These are phyloP conservation scores for Edaphochlamys debaryana DNA, from an alignment of 139 green algal species.

Conservation along the genomic window DNA sequence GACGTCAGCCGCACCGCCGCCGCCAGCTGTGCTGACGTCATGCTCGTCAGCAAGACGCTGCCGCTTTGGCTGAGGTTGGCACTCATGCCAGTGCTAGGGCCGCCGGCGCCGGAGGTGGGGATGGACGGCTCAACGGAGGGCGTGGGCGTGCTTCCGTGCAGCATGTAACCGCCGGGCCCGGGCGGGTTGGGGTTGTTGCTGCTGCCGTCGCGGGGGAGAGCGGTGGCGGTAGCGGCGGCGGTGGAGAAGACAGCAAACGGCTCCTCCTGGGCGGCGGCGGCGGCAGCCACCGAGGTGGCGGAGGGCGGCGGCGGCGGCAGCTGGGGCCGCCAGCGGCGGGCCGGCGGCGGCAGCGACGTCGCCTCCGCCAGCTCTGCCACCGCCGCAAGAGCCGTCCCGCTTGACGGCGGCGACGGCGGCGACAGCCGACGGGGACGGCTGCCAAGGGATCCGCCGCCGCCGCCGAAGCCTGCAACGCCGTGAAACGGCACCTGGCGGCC, in stretches of 20 bases:
- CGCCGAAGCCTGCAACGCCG: too few relatives aligned
- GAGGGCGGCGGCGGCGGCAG: neutral
- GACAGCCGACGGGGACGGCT: too few relatives aligned
- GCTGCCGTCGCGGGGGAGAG: neutral
- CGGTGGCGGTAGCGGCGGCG: neutral
- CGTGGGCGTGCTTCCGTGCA: neutral
- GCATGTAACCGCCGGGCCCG: neutral
- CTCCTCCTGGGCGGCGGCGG: too few relatives aligned
- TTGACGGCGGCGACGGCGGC: too few relatives aligned
- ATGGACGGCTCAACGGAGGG: neutral
- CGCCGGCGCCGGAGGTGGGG: neutral
- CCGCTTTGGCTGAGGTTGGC: neutral
- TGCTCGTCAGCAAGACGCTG: conserved; percentile 9
- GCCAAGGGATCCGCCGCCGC: too few relatives aligned
- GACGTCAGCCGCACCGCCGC: conserved; percentile 26
- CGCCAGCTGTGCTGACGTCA: conserved; percentile 17
- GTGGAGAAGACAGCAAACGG: conserved; percentile 21
- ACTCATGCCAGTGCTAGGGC: too few relatives aligned
- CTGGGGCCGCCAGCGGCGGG: too few relatives aligned
- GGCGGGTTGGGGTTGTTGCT: too few relatives aligned
- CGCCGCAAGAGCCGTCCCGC: neutral
- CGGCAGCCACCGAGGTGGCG: too few relatives aligned
- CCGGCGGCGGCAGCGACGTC: neutral
- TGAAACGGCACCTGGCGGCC: too few relatives aligned
- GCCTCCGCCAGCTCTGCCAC: too few relatives aligned